These are phyloP conservation scores for Zygosaccharomyces kombuchaensis DNA, from an alignment of 805 yeast species.

Conservation along the genomic window DNA sequence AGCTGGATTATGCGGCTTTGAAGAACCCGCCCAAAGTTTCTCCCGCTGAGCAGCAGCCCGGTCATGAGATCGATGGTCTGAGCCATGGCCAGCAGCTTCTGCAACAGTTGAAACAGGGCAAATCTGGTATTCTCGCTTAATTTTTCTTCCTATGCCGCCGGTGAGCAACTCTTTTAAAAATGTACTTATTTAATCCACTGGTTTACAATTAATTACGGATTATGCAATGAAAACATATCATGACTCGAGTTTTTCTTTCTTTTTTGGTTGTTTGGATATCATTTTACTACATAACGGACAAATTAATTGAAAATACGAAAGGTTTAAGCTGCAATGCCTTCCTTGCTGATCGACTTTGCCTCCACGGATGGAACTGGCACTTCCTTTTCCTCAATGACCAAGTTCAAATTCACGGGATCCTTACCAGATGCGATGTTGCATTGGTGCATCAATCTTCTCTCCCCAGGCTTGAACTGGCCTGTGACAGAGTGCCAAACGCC, in stretches of 20 bases:
- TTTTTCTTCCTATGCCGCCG: background rate
- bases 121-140: slow-evolving; percentile 12
- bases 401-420: slow-evolving; percentile 47
- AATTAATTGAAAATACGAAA: background rate
- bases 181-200: background rate
- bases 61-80: slow-evolving; percentile 6
- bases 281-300: background rate
- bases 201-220: slow-evolving; percentile 4
- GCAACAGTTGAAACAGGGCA: slow-evolving; percentile 30
- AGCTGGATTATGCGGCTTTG: slow-evolving; percentile 35
- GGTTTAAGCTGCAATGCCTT: slow-evolving; percentile 1
- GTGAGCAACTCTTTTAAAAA: background rate
- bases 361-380: background rate
- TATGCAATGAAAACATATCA: slow-evolving; percentile 5
- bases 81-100: slow-evolving; percentile 31
- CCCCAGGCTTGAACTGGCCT: slow-evolving; percentile 76
- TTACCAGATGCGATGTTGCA: slow-evolving; percentile 82
- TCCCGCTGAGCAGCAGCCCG: slow-evolving; percentile 3
- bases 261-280: background rate
- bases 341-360: slow-evolving; percentile 1
- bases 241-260: background rate
- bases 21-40: slow-evolving; percentile 11
- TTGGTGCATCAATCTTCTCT: slow-evolving; percentile 85
- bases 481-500: slow-evolving; percentile 93
- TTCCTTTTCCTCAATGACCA: background rate